phyloP scores from a whole-genome alignment of 768 basidiomycete species.

The Leucosporidium creatinivorum region DNA sequence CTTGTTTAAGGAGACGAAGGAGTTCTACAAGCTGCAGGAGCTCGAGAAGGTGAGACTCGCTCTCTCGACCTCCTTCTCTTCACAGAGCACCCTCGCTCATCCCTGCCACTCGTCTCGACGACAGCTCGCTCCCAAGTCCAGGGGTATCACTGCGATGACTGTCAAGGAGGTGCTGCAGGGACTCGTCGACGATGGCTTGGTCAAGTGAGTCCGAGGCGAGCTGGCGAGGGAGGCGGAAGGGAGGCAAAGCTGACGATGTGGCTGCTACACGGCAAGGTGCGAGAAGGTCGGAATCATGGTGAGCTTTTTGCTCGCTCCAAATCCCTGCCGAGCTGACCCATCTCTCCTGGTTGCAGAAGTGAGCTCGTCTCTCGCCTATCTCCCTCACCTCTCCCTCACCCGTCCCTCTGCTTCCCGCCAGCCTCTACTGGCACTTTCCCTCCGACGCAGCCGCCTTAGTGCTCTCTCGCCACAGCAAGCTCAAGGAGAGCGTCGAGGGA shows the following conservation, averaged over 20 bases:
- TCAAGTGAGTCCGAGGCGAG: neutral
- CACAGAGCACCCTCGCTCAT: neutral
- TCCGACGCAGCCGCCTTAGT: neutral
- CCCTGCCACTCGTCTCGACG: neutral
- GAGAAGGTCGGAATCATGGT: neutral
- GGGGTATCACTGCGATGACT: neutral
- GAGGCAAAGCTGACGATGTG: neutral
- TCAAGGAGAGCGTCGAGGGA: neutral
- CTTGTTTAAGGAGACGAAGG: slow-evolving; percentile 1
- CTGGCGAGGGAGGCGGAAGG: neutral
- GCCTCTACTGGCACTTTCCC: slow-evolving; percentile 4
- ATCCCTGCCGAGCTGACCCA: no score
- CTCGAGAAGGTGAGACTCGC: slow-evolving; percentile 1
- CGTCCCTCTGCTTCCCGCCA: neutral
- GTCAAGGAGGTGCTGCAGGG: slow-evolving; percentile 2
- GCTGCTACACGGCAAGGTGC: neutral
- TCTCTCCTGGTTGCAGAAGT: no score
- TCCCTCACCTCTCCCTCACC: neutral
- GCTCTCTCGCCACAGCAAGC: neutral
- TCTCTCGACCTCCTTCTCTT: no score
- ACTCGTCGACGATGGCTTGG: neutral
- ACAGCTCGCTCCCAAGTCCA: slow-evolving; percentile 1
- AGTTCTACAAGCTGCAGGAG: slow-evolving; percentile 3
- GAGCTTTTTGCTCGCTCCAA: neutral
- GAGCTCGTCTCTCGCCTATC: neutral